Evolutionary conservation across 768 basidiomycete genomes (phyloP).

Genomic region (Crepidotus variabilis): DNA sequence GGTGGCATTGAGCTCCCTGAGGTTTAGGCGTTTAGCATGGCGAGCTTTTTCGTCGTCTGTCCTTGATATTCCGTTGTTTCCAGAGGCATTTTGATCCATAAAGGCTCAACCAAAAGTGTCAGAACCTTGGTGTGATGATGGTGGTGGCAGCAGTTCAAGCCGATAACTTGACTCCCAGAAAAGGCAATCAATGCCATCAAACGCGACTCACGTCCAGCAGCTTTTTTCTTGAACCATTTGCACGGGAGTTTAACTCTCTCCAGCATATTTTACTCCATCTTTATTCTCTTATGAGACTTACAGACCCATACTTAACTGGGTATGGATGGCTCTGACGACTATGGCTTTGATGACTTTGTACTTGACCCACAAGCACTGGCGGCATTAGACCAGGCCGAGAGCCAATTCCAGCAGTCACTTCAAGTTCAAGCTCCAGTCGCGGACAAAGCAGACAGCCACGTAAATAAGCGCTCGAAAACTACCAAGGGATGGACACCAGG

Average conservation of each 20-base stretch:
- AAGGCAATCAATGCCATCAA: background rate
- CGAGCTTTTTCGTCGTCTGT: conserved; percentile 46
- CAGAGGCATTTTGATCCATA: conserved; percentile 30
- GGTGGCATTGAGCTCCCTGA: conserved; percentile 54
- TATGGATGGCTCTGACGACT: conserved; percentile 67
- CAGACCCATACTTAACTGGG: background rate
- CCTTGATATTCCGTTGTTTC: conserved; percentile 21
- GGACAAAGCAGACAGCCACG: conserved; percentile 29
- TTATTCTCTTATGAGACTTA: conserved; percentile 1
- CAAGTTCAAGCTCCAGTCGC: conserved; percentile 13
- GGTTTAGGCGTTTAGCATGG: conserved; percentile 50
- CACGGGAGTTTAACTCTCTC: too few relatives aligned
- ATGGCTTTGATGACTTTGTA: conserved; percentile 58
- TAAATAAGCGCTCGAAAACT: conserved; percentile 55
- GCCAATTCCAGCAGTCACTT: conserved; percentile 30
- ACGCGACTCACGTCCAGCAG: background rate
- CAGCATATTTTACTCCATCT: background rate
- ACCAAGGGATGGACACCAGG: conserved; percentile 38
- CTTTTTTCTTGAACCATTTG: background rate
- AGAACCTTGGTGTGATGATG: background rate
- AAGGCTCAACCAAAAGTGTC: background rate
- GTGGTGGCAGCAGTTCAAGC: background rate
- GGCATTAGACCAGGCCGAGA: conserved; percentile 56
- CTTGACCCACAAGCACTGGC: conserved; percentile 63
- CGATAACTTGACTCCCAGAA: background rate